Conservation (phyloP, 495 filamentous ascomycete genomes). For the Tuber umbilicatum region DNA sequence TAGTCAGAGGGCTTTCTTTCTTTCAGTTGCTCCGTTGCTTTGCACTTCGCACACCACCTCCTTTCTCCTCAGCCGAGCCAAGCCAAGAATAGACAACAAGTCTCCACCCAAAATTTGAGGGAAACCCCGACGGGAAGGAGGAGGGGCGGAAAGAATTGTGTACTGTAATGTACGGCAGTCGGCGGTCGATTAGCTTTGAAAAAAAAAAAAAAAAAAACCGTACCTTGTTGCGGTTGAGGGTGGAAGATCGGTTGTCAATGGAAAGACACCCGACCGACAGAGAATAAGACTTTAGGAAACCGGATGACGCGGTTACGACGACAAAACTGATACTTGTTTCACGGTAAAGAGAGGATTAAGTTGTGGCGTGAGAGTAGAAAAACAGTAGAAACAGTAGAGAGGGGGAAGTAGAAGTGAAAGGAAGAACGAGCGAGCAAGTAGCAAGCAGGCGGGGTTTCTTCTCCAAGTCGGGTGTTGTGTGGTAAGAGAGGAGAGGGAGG, state of each 20-base stretch:
- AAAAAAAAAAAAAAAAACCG: slow-evolving; percentile 24
- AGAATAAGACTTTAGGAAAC: slow-evolving; percentile 26
- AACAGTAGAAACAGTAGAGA: slow-evolving; percentile 7
- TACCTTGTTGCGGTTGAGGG: slow-evolving; percentile 20
- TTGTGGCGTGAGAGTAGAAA: slow-evolving; percentile 15
- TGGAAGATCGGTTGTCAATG: slow-evolving; percentile 16
- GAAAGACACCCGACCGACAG: slow-evolving; percentile 25
- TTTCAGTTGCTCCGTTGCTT: slow-evolving; percentile 36
- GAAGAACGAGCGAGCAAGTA: slow-evolving; percentile 29
- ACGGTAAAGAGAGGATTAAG: slow-evolving; percentile 22
- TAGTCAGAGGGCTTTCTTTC: slow-evolving; percentile 27
- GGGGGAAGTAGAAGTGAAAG: slow-evolving; percentile 20
- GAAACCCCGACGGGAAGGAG: not conserved
- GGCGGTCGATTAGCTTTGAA: slow-evolving; percentile 25
- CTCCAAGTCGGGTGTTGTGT: slow-evolving; percentile 26
- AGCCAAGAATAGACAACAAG: slow-evolving; percentile 22
- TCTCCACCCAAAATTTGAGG: not conserved
- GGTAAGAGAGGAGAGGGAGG: slow-evolving; percentile 28
- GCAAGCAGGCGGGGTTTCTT: slow-evolving; percentile 24
- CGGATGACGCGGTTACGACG: slow-evolving; percentile 45
- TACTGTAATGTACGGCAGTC: slow-evolving; percentile 8
- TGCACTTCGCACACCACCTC: slow-evolving; percentile 39
- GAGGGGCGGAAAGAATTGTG: not conserved
- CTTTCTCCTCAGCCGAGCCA: slow-evolving; percentile 40
- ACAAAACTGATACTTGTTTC: slow-evolving; percentile 29